Conservation (phyloP, 495 filamentous ascomycete species). For the Bombardia bombarda region DNA sequence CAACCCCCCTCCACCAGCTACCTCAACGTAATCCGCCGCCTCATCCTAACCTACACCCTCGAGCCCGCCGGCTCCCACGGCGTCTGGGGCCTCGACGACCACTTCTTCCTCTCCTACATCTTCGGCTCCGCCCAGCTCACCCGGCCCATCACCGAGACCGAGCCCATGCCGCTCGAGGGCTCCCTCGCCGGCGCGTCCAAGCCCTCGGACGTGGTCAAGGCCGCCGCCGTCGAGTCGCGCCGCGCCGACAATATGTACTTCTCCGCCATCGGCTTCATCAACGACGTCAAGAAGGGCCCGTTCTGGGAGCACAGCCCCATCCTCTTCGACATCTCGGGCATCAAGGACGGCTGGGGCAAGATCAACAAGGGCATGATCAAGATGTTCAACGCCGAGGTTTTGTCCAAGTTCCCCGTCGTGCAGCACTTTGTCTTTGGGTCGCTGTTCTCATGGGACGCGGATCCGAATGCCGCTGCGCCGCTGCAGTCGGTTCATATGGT, state of each 20-base stretch:
- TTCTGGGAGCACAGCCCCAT: slow-evolving; percentile 99
- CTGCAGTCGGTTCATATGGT: slow-evolving; percentile 46
- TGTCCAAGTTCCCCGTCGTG: slow-evolving; percentile 92
- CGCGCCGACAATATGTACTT: slow-evolving; percentile 84
- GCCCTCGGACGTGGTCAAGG: slow-evolving; percentile 59
- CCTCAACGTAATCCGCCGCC: slow-evolving; percentile 68
- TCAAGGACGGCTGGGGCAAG: slow-evolving; percentile 90
- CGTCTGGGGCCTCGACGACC: slow-evolving; percentile 95
- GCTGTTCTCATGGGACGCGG: slow-evolving; percentile 72
- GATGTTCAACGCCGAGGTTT: slow-evolving; percentile 93
- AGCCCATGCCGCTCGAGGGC: slow-evolving; percentile 64
- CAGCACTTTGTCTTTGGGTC: slow-evolving; percentile 94
- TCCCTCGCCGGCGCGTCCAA: slow-evolving; percentile 64
- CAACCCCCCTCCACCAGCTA: slow-evolving; percentile 41
- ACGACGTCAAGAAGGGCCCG: slow-evolving; percentile 93
- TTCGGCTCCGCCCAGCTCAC: slow-evolving; percentile 87
- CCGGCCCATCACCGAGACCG: slow-evolving; percentile 58
- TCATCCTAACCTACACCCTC: slow-evolving; percentile 88
- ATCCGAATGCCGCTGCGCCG: slow-evolving; percentile 49
- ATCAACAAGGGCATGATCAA: slow-evolving; percentile 99
- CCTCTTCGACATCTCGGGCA: slow-evolving; percentile 87
- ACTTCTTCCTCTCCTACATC: slow-evolving; percentile 93
- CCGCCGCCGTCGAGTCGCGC: slow-evolving; percentile 56
- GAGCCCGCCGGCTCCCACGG: slow-evolving; percentile 94
- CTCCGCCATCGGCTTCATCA: slow-evolving; percentile 95